phyloP scores from a whole-genome alignment of 1,284 basidiomycete genomes.

The Microbotryum scabiosae region DNA sequence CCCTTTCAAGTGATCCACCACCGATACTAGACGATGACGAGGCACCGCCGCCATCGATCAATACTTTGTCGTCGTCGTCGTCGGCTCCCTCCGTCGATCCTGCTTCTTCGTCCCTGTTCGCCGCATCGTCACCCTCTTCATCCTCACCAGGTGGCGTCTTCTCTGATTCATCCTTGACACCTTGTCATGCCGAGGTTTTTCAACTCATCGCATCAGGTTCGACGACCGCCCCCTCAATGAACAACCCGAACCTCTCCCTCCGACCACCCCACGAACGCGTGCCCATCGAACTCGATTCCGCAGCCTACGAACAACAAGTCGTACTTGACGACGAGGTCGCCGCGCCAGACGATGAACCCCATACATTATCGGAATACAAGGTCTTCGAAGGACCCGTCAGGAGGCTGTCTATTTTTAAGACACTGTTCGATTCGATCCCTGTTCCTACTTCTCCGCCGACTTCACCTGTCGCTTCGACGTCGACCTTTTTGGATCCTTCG shows the following conservation, averaged over 20 bases:
- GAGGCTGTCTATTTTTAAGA: constrained; percentile 38
- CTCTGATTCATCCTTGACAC: background rate
- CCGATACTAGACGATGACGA: too few relatives aligned
- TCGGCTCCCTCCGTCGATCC: too few relatives aligned
- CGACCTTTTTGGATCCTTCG: too few relatives aligned
- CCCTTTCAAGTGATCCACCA: too few relatives aligned
- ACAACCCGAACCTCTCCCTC: constrained; percentile 20
- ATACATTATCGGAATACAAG: constrained; percentile 40
- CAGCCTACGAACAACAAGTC: background rate
- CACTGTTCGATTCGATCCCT: constrained; percentile 41
- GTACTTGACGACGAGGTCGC: background rate
- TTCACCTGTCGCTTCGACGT: too few relatives aligned
- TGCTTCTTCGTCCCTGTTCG: too few relatives aligned
- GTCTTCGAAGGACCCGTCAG: constrained; percentile 37
- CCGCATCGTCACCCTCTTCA: too few relatives aligned
- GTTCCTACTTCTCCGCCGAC: background rate
- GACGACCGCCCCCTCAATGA: background rate
- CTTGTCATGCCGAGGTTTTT: constrained; percentile 6
- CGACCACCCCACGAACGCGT: background rate
- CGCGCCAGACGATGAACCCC: constrained; percentile 2
- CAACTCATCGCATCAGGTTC: constrained; percentile 1
- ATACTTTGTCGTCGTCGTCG: too few relatives aligned
- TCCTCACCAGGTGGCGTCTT: too few relatives aligned
- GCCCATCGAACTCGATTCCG: background rate
- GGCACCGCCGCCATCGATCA: too few relatives aligned